Evolutionary conservation across 192 early-diverging fungal genomes (phyloP), one percentile per base, ranked within the genome.

Genomic region (Umbelopsis vinacea): DNA sequence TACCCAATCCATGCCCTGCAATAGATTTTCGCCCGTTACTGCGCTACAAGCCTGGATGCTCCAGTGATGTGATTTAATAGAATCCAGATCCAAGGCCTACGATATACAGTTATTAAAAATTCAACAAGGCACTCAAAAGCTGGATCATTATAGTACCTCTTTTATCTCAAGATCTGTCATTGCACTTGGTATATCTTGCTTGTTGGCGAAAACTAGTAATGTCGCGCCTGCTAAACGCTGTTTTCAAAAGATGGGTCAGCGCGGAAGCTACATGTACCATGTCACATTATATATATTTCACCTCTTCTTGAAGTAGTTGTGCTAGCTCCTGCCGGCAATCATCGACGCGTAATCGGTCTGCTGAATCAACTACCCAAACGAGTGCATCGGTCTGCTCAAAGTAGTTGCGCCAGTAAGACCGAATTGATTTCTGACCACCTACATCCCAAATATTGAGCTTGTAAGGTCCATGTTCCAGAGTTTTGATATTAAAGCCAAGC

Each of bases 361-460:
- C 94, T 45, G 93, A 92, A 74, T 99, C 98, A 15, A 99, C 95
- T 0, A 99, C 98, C 97, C 97, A 99, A 24, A 98, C 91, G 15
- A 99, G 78, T 0, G 92, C 98, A 72, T 99, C 98, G 0, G 98
- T 99, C 68, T 97, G 93, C 76, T 99, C 98, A 90, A 99, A 99
- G 74, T 99, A 99, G 85, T 99, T 99, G 37, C 97, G 83, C 98
- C 98, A 99, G 79, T 98, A 99, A 6, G 94, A 91, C 69, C 98
- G 88, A 74, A 99, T 97, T 5, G 94, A 94, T 71, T 93, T 93
- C 79, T 99, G 98, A 0, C 98, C 98, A 46, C 98, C 98, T 29
- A 99, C 93, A 80, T 99, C 98, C 78, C 78, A 79, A 24, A 79
- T 78, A 35, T 78, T 77, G 22, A 79, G 53, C 17, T 82, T 82